Conservation (phyloP, 1,139 yeast genomes). For the Yamadazyma atlantica region DNA sequence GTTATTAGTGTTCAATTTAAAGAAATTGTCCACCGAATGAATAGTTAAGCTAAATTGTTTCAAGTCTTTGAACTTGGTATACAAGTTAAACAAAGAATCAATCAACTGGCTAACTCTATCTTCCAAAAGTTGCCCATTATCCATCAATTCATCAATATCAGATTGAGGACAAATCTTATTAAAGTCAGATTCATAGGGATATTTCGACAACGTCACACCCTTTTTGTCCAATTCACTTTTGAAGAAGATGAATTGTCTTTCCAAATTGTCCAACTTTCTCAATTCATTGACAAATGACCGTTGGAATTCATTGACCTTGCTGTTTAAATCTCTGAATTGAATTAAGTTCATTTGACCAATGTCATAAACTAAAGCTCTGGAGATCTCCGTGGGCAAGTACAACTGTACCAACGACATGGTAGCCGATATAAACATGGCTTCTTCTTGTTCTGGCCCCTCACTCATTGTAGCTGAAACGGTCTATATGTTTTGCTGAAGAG, state of each 20-base stretch:
- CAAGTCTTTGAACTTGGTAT: slow-evolving; percentile 35
- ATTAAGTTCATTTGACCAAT: slow-evolving; percentile 64
- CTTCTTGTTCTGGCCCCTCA: slow-evolving; percentile 34
- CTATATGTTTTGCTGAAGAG: too few relatives aligned
- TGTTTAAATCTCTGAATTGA: slow-evolving; percentile 71
- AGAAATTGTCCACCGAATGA: slow-evolving; percentile 66
- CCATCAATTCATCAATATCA: slow-evolving; percentile 74
- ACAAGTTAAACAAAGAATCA: slow-evolving; percentile 36
- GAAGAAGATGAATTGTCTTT: slow-evolving; percentile 60
- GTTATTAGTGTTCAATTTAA: slow-evolving; percentile 35
- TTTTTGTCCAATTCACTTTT: slow-evolving; percentile 48
- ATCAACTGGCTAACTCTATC: slow-evolving; percentile 41
- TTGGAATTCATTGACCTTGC: slow-evolving; percentile 68
- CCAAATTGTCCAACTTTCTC: slow-evolving; percentile 65
- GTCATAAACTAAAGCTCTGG: slow-evolving; percentile 63
- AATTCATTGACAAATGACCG: slow-evolving; percentile 70
- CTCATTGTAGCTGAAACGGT: background rate
- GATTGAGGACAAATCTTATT: slow-evolving; percentile 46
- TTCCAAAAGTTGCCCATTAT: slow-evolving; percentile 57
- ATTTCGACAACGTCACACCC: slow-evolving; percentile 42
- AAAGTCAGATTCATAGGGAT: slow-evolving; percentile 47
- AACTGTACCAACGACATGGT: slow-evolving; percentile 76
- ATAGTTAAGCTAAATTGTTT: slow-evolving; percentile 43
- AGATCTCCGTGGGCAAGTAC: slow-evolving; percentile 69
- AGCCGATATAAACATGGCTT: slow-evolving; percentile 82